Evolutionary conservation across 805 yeast species (phyloP), one percentile per base, ranked within the genome.

Genomic region (Martiniozyma abietophila): DNA sequence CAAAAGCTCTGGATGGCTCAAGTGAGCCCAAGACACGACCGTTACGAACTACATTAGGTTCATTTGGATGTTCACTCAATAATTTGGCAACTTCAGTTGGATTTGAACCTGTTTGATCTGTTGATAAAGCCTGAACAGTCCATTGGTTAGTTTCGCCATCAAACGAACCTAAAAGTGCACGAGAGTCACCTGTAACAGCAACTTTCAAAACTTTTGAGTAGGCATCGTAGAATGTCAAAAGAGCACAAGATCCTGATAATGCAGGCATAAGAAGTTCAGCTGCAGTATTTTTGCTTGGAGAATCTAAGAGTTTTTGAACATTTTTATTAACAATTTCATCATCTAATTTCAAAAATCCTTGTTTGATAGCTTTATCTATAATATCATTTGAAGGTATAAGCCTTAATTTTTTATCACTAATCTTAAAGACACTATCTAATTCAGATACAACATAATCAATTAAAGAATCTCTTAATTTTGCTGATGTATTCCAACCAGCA

Each of bases 1-100:
- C 98, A 64, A 92, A 92, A 1, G 97, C 95, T 49, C 98, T 69
- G 0, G 95, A 75, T 10, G 98, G 98, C 58, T 92, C 97, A 42
- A 92, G 68, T 8, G 92, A 76, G 0, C 98, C 98, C 45, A 92
- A 67, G 8, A 92, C 82, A 49, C 98, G 74, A 4, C 97, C 98
- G 42, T 83, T 74, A 44, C 81, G 68, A 23, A 89, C 71, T 28
- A 79, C 94, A 32, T 77, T 75, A 22, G 84, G 80, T 58, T 89
- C 96, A 40, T 77, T 78, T 1, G 98, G 98, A 59, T 92, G 98
- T 58, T 88, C 96, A 21, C 73, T 63, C 32, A 77, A 70, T 38
- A 92, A 72, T 43, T 96, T 71, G 17, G 76, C 80, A 14, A 81
- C 94, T 59, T 92, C 98, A 3, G 79, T 72, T 18, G 80, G 79